Conservation (phyloP, 768 basidiomycete species). For the Peribolospora baueri region DNA sequence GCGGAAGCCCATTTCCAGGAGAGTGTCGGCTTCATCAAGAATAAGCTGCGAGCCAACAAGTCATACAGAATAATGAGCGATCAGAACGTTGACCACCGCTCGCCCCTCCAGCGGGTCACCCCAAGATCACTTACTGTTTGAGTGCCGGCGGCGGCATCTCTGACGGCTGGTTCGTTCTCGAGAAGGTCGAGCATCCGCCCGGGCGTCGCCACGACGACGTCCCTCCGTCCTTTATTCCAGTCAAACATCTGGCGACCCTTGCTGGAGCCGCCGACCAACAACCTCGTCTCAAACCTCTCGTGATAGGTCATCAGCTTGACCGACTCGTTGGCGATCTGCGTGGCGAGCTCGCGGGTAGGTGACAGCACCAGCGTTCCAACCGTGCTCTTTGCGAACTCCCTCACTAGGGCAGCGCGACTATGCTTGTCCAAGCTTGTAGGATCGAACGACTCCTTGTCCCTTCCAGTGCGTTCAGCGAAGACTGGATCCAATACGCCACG, state of each 20-base stretch:
- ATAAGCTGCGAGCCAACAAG: conserved; percentile 32
- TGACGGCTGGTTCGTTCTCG: conserved; percentile 27
- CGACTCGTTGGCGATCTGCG: conserved; percentile 27
- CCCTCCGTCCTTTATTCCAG: conserved; percentile 36
- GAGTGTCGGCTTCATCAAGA: conserved; percentile 33
- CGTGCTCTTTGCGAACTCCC: conserved; percentile 32
- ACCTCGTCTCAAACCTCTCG: conserved; percentile 31
- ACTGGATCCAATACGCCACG: conserved; percentile 23
- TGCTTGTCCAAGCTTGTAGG: neutral
- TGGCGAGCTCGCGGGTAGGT: conserved; percentile 23
- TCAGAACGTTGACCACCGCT: too few species aligned
- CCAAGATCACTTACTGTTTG: conserved; percentile 29
- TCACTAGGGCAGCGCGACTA: neutral
- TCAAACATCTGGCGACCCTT: conserved; percentile 41
- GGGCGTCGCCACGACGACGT: conserved; percentile 23
- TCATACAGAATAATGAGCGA: neutral
- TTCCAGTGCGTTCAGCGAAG: too few species aligned
- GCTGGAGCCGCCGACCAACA: conserved; percentile 54
- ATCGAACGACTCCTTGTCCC: too few species aligned
- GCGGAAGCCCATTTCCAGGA: conserved; percentile 24
- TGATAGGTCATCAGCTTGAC: conserved; percentile 37
- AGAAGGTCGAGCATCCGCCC: conserved; percentile 23
- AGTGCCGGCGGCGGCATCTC: conserved; percentile 29
- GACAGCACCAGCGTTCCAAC: conserved; percentile 28
- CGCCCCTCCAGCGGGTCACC: neutral